A percentile compares a stretch with the other conserved stretches of the same genome.
These are phyloP conservation scores for Chaetomium cochliodes DNA, from an alignment of 495 filamentous ascomycete genomes.

Conservation along the genomic window DNA sequence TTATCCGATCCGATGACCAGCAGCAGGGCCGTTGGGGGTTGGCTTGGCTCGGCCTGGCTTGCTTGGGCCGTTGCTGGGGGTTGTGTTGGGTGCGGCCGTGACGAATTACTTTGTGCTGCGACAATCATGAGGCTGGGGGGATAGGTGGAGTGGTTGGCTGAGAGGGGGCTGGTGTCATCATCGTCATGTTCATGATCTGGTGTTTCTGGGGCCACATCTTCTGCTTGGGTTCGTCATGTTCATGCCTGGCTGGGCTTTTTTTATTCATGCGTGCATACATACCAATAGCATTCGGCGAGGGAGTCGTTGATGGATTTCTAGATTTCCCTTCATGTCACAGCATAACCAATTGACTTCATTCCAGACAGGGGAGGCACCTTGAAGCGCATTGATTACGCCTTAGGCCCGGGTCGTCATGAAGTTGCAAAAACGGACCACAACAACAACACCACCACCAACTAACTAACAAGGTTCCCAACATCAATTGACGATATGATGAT, in stretches of 20 bases:
- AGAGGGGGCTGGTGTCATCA: background rate
- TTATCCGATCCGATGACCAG: background rate
- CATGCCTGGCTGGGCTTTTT: background rate
- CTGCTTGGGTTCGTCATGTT: slow-evolving; percentile 5
- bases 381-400: too few relatives aligned
- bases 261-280: slow-evolving; percentile 12
- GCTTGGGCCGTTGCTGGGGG: background rate
- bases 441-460: background rate
- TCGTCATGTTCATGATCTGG: slow-evolving; percentile 5
- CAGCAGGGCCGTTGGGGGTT: background rate
- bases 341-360: background rate
- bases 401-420: too few relatives aligned
- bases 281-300: background rate
- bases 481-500: background rate
- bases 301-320: background rate
- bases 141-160: background rate
- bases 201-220: background rate
- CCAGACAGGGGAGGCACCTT: too few relatives aligned
- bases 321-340: background rate
- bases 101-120: background rate
- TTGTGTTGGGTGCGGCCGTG: background rate
- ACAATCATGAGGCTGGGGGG: background rate
- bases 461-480: background rate
- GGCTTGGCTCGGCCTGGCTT: too few relatives aligned
- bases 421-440: too few relatives aligned